Evolutionary conservation across 2,329 filamentous ascomycete species (phyloP).

Genomic region (Decorospora gaudefroyi): DNA sequence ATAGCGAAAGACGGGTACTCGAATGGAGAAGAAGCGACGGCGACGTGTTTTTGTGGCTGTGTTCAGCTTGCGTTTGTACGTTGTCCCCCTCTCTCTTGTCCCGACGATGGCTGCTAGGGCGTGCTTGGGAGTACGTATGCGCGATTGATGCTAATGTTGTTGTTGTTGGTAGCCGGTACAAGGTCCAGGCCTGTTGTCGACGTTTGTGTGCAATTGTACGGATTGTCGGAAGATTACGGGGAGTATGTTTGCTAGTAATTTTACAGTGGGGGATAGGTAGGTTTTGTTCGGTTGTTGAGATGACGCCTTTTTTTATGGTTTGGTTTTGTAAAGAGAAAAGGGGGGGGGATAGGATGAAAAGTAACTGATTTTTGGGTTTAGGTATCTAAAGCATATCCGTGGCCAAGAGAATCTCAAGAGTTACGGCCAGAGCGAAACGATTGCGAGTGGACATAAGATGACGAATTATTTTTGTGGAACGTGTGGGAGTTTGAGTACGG

Average conservation of each 20-base stretch:
- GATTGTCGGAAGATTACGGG: conserved; percentile 67
- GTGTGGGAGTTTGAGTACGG: conserved; percentile 60
- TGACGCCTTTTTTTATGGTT: too few relatives aligned
- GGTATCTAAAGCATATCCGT: conserved; percentile 54
- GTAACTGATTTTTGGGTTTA: too few relatives aligned
- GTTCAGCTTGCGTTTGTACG: conserved; percentile 35
- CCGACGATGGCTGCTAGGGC: too few relatives aligned
- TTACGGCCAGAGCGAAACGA: conserved; percentile 47
- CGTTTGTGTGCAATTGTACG: conserved; percentile 64
- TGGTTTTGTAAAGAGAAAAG: too few relatives aligned
- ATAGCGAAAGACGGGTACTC: conserved; percentile 28
- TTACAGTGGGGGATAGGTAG: conserved; percentile 54
- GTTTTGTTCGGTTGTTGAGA: background rate
- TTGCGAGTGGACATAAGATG: conserved; percentile 50
- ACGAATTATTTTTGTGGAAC: conserved; percentile 64
- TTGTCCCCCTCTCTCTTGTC: background rate
- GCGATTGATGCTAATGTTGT: too few relatives aligned
- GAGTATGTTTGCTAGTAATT: conserved; percentile 63
- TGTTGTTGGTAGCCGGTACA: conserved; percentile 57
- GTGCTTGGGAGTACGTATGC: too few relatives aligned
- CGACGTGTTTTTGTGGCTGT: conserved; percentile 39
- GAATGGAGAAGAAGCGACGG: conserved; percentile 29
- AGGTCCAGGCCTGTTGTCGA: conserved; percentile 53
- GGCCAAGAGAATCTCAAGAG: conserved; percentile 56
- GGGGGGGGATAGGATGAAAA: too few relatives aligned